A percentile compares a stretch with the other conserved stretches of the same genome.
Conservation (phyloP, 495 filamentous ascomycete genomes). For the Penicillium fimorum region DNA sequence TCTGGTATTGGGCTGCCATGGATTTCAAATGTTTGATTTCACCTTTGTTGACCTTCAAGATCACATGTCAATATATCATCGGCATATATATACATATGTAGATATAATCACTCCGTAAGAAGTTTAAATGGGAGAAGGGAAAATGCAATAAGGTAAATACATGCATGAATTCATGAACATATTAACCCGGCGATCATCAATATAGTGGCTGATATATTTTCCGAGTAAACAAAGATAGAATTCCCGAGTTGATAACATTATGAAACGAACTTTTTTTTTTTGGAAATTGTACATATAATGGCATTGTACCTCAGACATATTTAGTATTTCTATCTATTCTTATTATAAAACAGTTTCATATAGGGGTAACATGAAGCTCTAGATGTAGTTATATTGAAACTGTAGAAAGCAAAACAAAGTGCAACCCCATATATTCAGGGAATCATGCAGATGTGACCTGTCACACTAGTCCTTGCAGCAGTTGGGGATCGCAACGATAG, state of each 20-base stretch:
- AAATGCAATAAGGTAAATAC: neutral
- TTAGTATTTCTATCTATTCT: neutral
- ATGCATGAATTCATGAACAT: neutral
- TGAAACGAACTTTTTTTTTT: neutral
- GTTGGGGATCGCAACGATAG: conserved; percentile 15
- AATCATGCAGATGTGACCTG: conserved; percentile 11
- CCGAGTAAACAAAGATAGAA: conserved; percentile 6
- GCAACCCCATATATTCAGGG: conserved; percentile 3
- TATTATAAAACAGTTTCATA: neutral
- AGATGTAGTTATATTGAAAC: conserved; percentile 2
- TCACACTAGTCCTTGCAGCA: conserved; percentile 13
- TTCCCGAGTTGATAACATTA: neutral
- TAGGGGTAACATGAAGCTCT: neutral
- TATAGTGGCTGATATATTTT: conserved; percentile 10
- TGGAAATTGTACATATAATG: conserved; percentile 6
- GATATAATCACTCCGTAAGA: neutral
- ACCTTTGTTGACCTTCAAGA: neutral
- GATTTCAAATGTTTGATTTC: conserved; percentile 7
- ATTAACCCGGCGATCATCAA: neutral
- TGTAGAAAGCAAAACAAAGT: neutral
- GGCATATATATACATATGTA: no score
- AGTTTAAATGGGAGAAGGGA: neutral
- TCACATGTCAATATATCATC: neutral
- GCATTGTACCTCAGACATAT: conserved; percentile 11
- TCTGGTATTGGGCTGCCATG: conserved; percentile 6